Conservation (phyloP, 1,284 basidiomycete genomes). For the Grifola frondosa region DNA sequence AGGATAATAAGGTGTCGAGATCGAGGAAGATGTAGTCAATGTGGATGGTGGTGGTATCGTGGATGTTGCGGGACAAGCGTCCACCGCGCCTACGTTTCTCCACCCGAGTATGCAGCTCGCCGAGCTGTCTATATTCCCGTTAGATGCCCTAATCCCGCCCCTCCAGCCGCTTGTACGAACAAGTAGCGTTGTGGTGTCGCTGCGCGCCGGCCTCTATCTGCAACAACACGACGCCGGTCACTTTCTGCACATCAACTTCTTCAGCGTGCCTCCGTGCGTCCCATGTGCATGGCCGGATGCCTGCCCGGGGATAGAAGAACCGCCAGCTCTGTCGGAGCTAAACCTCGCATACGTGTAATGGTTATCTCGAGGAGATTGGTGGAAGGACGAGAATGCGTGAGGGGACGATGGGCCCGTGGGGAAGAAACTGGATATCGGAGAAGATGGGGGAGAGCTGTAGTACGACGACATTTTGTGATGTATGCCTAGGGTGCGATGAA, state of each 20-base stretch:
- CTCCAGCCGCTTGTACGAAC: no score
- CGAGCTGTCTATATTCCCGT: no score
- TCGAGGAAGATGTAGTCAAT: neutral
- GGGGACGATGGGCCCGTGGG: slow-evolving; percentile 36
- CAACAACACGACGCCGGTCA: neutral
- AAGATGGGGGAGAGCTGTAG: slow-evolving; percentile 30
- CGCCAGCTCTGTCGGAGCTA: slow-evolving; percentile 13
- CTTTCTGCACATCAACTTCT: slow-evolving; percentile 12
- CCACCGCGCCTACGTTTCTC: no score
- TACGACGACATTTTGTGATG: slow-evolving; percentile 39
- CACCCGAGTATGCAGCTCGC: no score
- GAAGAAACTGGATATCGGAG: slow-evolving; percentile 36
- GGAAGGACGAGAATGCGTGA: slow-evolving; percentile 62
- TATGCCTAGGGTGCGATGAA: no score
- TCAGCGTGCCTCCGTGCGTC: slow-evolving; percentile 10
- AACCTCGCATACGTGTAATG: slow-evolving; percentile 61
- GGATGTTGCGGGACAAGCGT: neutral
- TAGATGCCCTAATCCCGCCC: no score
- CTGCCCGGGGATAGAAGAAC: slow-evolving; percentile 17
- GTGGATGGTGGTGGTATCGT: neutral
- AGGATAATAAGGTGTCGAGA: neutral
- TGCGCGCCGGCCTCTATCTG: neutral
- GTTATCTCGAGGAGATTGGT: slow-evolving; percentile 64
- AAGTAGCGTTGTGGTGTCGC: neutral
- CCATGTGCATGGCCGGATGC: slow-evolving; percentile 3